A percentile compares a stretch with the other conserved stretches of the same genome.
Conservation (phyloP, 306 rosid genomes). For the Acacia melanoxylon region DNA sequence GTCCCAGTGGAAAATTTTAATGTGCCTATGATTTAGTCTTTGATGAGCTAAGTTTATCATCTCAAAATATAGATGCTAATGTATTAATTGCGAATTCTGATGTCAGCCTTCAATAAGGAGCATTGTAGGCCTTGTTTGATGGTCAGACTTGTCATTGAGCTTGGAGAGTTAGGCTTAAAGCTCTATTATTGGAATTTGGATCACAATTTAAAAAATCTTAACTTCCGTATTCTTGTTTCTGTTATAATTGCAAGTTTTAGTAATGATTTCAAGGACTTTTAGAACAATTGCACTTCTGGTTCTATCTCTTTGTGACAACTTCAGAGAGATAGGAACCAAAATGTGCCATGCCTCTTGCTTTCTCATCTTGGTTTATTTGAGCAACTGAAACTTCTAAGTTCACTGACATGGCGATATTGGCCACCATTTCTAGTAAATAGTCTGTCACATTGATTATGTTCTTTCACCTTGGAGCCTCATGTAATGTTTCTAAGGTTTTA, state of each 20-base stretch:
- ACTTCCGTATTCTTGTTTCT: background rate
- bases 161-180: too few relatives aligned
- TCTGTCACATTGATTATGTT: background rate
- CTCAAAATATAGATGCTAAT: background rate
- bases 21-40: too few relatives aligned
- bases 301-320: background rate
- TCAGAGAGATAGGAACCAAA: background rate
- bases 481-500: background rate
- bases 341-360: background rate
- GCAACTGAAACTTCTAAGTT: background rate
- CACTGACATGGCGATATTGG: background rate
- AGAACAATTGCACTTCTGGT: background rate
- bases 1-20: background rate
- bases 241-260: background rate
- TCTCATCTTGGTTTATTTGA: background rate
- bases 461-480: background rate
- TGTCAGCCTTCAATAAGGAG: background rate
- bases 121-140: background rate
- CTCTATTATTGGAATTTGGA: background rate
- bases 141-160: background rate
- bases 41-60: background rate
- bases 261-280: slow-evolving; percentile 7
- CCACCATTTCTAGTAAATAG: background rate
- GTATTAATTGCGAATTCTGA: background rate
- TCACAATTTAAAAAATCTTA: background rate